Evolutionary conservation across 225 moss, liverwort and hornwort species (phyloP).

Genomic region (Climacium dendroides): DNA sequence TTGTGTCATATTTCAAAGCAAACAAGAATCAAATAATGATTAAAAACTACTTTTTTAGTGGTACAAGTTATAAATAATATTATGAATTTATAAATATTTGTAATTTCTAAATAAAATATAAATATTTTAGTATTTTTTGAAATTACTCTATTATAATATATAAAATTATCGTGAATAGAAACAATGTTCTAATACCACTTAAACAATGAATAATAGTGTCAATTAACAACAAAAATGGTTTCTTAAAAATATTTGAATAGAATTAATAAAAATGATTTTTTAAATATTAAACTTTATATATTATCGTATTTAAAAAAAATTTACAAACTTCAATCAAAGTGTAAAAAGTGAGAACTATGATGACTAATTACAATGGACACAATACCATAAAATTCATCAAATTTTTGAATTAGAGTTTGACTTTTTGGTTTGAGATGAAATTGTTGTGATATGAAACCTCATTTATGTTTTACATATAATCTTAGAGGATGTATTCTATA

Average conservation of each 20-base stretch:
- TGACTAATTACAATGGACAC: background rate
- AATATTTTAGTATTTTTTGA: too few relatives aligned
- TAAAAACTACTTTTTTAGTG: background rate
- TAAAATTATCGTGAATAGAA: too few relatives aligned
- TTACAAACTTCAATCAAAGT: background rate
- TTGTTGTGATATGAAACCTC: background rate
- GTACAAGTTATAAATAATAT: background rate
- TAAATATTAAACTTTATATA: too few relatives aligned
- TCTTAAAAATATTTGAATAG: too few relatives aligned
- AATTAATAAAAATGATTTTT: too few relatives aligned
- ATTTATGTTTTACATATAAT: background rate
- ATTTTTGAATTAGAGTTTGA: background rate
- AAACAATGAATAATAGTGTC: too few relatives aligned
- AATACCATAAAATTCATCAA: too few relatives aligned
- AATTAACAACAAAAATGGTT: too few relatives aligned
- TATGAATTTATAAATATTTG: too few relatives aligned
- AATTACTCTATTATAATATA: too few relatives aligned
- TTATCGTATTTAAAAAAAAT: background rate
- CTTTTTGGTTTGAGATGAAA: background rate
- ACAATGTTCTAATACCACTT: too few relatives aligned
- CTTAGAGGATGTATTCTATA: rapidly evolving
- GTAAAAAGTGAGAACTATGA: background rate
- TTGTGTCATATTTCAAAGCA: background rate
- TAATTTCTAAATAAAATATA: too few relatives aligned
- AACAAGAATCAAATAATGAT: background rate